Evolutionary conservation across 176 grass and related monocot species (phyloP), one percentile per base, ranked within the genome.

Genomic region (Musa schizocarpa): DNA sequence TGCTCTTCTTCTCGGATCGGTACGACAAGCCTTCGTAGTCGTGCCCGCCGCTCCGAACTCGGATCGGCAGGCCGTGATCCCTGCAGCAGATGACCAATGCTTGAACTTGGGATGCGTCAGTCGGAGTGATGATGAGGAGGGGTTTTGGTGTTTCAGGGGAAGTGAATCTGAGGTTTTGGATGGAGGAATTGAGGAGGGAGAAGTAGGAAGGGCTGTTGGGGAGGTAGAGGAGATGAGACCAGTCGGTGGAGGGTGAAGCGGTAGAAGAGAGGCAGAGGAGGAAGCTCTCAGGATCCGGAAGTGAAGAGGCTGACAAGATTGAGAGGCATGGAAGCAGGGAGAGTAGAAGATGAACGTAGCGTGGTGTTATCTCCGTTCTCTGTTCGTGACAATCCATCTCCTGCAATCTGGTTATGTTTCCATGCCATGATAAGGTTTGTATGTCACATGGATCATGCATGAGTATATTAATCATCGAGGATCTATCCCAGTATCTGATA

Each of bases 21-120:
- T 87, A 96, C n/a, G 88, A 96, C 23, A 92, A 86, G 52, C 88
- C 91, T 73, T 95, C 85, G 76, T 90, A 95, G 79, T 95, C 88
- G 72, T 95, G 88, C 1, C 92, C 92, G 8, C 86, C 88, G 58
- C 88, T 96, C 76, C 92, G 75, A 19, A 88, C 81, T 64, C 85
- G 83, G 61, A 96, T 4, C 54, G 62, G 76, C 25, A 91, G n/a
- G 29, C 56, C 64, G 1, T 86, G 13, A 8, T 2, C 24, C 53
- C 82, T 79, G 75, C 91, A 79, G 54, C 88, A 90, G 9, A 2
- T 17, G 72, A 90, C 83, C 69, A 81, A 74, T 11, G 78, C 78
- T 81, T 88, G 91, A 53, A 88, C 82, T 51, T 91, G 88, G 57
- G 71, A 63, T 56, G 55, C 76, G 49, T 85, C 50, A 9, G 76